phyloP scores from a whole-genome alignment of 768 basidiomycete species.

The Boletellus ananiceps region DNA sequence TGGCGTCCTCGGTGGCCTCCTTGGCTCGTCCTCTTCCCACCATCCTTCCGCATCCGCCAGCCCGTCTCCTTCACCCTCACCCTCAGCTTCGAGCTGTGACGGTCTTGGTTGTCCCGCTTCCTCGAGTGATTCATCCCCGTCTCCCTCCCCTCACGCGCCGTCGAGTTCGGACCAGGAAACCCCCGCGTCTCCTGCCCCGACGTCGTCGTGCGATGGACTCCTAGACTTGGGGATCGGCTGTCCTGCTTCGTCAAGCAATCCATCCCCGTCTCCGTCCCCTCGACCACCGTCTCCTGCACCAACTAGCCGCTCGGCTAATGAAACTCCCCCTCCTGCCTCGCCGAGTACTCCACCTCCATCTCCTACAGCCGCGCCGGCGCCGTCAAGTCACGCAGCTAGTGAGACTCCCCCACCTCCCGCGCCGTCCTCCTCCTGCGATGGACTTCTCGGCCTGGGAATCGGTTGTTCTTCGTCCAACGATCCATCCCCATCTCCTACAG shows the following conservation, averaged over 20 bases:
- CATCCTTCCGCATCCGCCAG: constrained; percentile 4
- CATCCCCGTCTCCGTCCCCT: constrained; percentile 4
- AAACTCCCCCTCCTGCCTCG: background rate
- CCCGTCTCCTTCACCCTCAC: background rate
- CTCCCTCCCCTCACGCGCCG: background rate
- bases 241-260: background rate
- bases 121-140: background rate
- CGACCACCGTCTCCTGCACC: background rate
- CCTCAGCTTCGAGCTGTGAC: background rate
- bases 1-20: background rate
- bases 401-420: background rate
- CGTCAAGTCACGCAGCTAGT: constrained; percentile 1
- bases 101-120: constrained; percentile 9
- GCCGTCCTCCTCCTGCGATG: background rate
- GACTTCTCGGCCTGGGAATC: too few species aligned
- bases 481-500: background rate
- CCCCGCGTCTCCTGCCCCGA: background rate
- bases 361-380: constrained; percentile 3
- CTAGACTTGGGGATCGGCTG: constrained; percentile 12
- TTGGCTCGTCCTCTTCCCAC: constrained; percentile 10
- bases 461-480: background rate
- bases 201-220: constrained; percentile 6
- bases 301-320: background rate
- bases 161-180: background rate
- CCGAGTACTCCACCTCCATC: background rate